These are phyloP conservation scores for Cyberlindnera bimundalis DNA, from an alignment of 805 yeast species.

Conservation along the genomic window DNA sequence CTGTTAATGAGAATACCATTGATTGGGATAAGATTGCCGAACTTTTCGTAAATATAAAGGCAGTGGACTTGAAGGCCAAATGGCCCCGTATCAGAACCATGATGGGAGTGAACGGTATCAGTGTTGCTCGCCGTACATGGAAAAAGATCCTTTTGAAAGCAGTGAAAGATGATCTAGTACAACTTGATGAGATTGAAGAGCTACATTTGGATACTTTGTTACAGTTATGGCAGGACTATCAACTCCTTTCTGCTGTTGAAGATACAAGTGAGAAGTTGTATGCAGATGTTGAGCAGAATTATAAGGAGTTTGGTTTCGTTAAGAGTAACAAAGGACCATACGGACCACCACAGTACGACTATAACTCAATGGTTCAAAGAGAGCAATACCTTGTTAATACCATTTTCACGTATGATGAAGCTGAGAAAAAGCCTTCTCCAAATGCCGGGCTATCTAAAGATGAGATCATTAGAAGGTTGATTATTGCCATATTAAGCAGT, in stretches of 20 bases:
- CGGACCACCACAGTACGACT: constrained; percentile 39
- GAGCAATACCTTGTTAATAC: constrained; percentile 50
- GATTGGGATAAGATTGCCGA: constrained; percentile 61
- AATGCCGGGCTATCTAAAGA: constrained; percentile 3
- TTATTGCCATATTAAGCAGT: constrained; percentile 33
- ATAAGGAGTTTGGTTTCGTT: constrained; percentile 41
- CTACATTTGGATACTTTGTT: constrained; percentile 51
- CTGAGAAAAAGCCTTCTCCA: not conserved
- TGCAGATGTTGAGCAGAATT: constrained; percentile 44
- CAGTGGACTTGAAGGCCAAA: constrained; percentile 49
- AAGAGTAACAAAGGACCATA: constrained; percentile 28
- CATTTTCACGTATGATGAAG: constrained; percentile 37
- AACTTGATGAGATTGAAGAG: constrained; percentile 45
- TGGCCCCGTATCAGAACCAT: constrained; percentile 67
- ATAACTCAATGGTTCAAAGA: constrained; percentile 67
- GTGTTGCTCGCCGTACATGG: constrained; percentile 55
- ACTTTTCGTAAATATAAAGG: constrained; percentile 38
- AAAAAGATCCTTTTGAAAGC: constrained; percentile 59
- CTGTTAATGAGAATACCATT: constrained; percentile 53
- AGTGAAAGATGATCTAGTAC: constrained; percentile 52
- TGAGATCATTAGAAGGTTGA: constrained; percentile 29
- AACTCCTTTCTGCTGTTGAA: constrained; percentile 9
- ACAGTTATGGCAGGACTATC: constrained; percentile 63
- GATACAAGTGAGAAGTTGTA: constrained; percentile 28
- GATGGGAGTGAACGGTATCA: constrained; percentile 60